phyloP scores from a whole-genome alignment of 140 eudicot genomes.

The Stevia rebaudiana region DNA sequence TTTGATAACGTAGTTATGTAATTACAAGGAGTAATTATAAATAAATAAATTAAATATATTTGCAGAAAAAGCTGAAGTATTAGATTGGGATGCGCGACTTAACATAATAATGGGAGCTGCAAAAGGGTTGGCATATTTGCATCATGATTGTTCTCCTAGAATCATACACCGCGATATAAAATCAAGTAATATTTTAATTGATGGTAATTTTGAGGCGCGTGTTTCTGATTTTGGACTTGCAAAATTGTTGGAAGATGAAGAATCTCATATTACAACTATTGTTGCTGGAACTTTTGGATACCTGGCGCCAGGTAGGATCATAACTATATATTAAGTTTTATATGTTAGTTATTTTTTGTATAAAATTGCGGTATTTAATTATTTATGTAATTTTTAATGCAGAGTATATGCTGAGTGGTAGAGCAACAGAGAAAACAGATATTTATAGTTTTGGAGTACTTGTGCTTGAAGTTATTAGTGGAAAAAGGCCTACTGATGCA shows the following conservation, averaged over 20 bases:
- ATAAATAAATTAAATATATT: background rate
- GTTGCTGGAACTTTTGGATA: slow-evolving; percentile 99
- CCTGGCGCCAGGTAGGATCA: slow-evolving; percentile 83
- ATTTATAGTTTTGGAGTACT: slow-evolving; percentile 94
- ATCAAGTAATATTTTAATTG: slow-evolving; percentile 95
- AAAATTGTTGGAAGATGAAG: slow-evolving; percentile 88
- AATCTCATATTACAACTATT: slow-evolving; percentile 96
- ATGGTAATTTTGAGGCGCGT: slow-evolving; percentile 93
- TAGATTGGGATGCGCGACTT: slow-evolving; percentile 86
- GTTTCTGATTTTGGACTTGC: slow-evolving; percentile 99
- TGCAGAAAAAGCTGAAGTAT: slow-evolving; percentile 75
- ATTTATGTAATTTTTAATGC: slow-evolving; percentile 12
- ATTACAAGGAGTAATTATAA: background rate
- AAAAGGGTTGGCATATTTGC: slow-evolving; percentile 92
- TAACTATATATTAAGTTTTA: background rate
- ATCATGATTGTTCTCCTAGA: slow-evolving; percentile 98
- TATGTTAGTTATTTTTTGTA: background rate
- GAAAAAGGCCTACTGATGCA: slow-evolving; percentile 97
- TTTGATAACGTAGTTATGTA: slow-evolving; percentile 4
- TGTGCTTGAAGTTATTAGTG: slow-evolving; percentile 82
- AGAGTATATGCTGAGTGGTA: slow-evolving; percentile 98
- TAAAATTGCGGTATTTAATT: background rate
- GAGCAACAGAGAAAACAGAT: slow-evolving; percentile 96
- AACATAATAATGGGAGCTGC: slow-evolving; percentile 91
- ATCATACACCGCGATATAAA: slow-evolving; percentile 95